A percentile compares a stretch with the other conserved stretches of the same genome.
phyloP scores from a whole-genome alignment of 352 stramenopile genomes.

The Phytophthora idaei region DNA sequence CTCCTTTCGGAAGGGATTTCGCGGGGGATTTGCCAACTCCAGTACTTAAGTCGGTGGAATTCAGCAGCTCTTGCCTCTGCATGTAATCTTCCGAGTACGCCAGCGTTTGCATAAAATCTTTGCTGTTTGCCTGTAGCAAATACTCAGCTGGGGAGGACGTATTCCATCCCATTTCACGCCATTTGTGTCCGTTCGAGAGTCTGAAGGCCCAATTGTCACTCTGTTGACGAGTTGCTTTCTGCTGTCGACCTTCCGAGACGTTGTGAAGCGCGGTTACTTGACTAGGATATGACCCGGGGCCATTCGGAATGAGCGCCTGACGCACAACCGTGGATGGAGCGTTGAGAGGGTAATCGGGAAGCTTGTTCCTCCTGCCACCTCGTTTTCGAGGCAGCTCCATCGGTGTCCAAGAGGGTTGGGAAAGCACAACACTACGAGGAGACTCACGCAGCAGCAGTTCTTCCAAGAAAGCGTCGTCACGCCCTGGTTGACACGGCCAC shows the following conservation, averaged over 20 bases:
- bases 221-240: constrained; percentile 10
- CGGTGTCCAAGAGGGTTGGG: background rate
- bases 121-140: constrained; percentile 36
- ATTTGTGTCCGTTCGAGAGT: constrained; percentile 40
- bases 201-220: constrained; percentile 13
- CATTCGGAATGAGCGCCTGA: constrained; percentile 50
- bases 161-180: constrained; percentile 73
- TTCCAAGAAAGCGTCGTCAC: constrained; percentile 42
- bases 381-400: constrained; percentile 28
- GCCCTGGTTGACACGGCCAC: background rate
- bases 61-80: constrained; percentile 20
- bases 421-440: constrained; percentile 19
- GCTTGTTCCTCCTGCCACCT: constrained; percentile 38
- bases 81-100: constrained; percentile 60
- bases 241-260: constrained; percentile 18
- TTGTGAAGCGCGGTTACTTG: constrained; percentile 38
- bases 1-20: constrained; percentile 7
- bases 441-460: constrained; percentile 40
- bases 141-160: constrained; percentile 78
- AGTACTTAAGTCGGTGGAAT: background rate
- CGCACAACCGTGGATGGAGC: constrained; percentile 43
- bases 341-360: constrained; percentile 39
- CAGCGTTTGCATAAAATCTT: constrained; percentile 61
- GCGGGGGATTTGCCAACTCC: constrained; percentile 8
- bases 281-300: constrained; percentile 49